phyloP scores from a whole-genome alignment of 1,284 basidiomycete species.

The Leccinum pseudoinsigne region DNA sequence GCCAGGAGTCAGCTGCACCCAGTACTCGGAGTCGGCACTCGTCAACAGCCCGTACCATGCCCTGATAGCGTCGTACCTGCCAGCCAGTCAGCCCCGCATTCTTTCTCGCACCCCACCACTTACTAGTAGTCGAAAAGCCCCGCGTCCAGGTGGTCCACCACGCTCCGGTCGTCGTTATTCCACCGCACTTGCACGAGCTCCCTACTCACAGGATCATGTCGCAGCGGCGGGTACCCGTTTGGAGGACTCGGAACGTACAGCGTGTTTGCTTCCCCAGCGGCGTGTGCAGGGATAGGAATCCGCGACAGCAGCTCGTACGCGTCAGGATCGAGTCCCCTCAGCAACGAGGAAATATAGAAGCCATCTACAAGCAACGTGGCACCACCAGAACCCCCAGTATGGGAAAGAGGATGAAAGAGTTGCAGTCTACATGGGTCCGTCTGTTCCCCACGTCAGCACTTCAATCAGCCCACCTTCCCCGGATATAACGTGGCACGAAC shows the following conservation, averaged over 20 bases:
- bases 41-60: constrained; percentile 79
- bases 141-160: constrained; percentile 61
- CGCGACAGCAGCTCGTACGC: constrained; percentile 73
- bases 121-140: constrained; percentile 72
- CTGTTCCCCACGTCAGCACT: constrained; percentile 39
- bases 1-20: constrained; percentile 86
- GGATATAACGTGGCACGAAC: constrained; percentile 41
- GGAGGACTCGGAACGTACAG: constrained; percentile 61
- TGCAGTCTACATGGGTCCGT: constrained; percentile 94
- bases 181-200: constrained; percentile 82
- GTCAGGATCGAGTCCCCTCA: constrained; percentile 73
- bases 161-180: constrained; percentile 95
- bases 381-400: constrained; percentile 82
- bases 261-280: constrained; percentile 75
- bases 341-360: constrained; percentile 84
- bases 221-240: constrained; percentile 66
- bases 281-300: constrained; percentile 80
- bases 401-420: constrained; percentile 91
- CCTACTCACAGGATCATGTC: constrained; percentile 62
- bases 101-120: constrained; percentile 15
- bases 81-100: constrained; percentile 13
- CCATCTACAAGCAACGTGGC: constrained; percentile 92
- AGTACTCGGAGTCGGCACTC: constrained; percentile 82
- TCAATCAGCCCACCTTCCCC: background rate
- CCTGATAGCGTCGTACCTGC: constrained; percentile 82